Evolutionary conservation across 2,329 filamentous ascomycete genomes (phyloP), one percentile per base, ranked within the genome.

Genomic region (Fusarium udum): DNA sequence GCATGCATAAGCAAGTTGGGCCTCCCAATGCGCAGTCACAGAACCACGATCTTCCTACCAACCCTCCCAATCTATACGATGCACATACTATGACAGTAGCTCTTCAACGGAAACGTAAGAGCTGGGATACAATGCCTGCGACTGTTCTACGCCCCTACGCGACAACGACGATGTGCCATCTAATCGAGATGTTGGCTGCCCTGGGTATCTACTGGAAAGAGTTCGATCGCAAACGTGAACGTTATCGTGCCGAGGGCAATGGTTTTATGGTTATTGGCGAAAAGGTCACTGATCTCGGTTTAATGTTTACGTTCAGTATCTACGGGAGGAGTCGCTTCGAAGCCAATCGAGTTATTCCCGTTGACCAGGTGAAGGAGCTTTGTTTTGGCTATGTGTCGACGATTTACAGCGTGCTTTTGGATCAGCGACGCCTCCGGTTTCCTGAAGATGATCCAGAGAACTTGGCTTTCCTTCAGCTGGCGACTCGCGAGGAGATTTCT

Each of bases 191-290:
- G 67, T 83, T 87, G 32, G 86, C 86, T 9, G 85, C 86, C 64
- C 79, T 89, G 22, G 87, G 88, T 13, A 83, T 90, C 13, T 85
- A 90, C 78, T 90, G 88, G 88, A 88, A 87, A 69, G 86, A 87
- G 61, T 90, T 90, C 71, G 86, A 89, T 72, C 83, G 86, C 39
- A 84, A 79, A 14, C 79, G 79, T 18, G 86, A 89, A 71, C 84
- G 84, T 24, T 87, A 89, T 56, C 85, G 85, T n/a, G 87, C 84
- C 8, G 87, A 89, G 61, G 87, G 87, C 28, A 89, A 89, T 69
- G 87, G 87, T 7, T 88, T 85, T 76, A 82, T 87, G 68, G 79
- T 89, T 6, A 82, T 85, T 4, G 87, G 87, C 11, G 81, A 83
- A 49, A 80, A 84, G 31, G 76, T 85, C 7, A 77, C 79, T 32